Conservation (phyloP, 2,329 filamentous ascomycete genomes). For the Hirsutella thompsonii region DNA sequence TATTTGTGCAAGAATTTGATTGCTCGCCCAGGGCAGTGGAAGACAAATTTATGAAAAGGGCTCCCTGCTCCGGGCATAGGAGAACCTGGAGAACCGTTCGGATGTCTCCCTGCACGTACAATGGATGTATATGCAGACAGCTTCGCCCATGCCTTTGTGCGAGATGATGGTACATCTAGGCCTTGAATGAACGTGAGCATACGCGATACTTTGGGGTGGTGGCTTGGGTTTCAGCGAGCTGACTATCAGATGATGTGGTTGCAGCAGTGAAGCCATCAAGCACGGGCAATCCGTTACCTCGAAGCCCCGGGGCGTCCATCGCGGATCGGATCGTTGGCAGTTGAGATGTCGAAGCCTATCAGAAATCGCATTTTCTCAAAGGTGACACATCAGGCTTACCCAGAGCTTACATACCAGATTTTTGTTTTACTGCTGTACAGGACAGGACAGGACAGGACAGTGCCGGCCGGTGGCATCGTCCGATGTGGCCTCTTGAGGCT, state of each 20-base stretch:
- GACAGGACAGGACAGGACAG: too few species aligned
- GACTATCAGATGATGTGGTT: background rate
- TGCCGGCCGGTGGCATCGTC: conserved; percentile 1
- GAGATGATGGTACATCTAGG: background rate
- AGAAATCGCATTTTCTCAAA: conserved; percentile 5
- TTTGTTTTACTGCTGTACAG: background rate
- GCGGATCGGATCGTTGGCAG: background rate
- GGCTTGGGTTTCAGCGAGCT: background rate
- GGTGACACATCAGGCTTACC: conserved; percentile 6
- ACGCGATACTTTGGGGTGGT: background rate
- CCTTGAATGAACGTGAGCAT: background rate
- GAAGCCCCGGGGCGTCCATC: background rate
- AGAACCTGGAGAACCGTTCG: too few species aligned
- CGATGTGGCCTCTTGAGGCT: background rate
- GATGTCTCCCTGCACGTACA: too few species aligned
- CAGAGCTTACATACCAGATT: background rate
- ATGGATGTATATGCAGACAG: too few species aligned
- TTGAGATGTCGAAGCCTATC: conserved; percentile 4
- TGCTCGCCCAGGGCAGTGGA: too few species aligned
- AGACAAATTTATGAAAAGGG: too few species aligned
- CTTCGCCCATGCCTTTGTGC: background rate
- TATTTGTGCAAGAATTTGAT: too few species aligned
- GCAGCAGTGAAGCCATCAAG: background rate
- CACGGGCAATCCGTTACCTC: background rate
- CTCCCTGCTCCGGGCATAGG: too few species aligned